phyloP scores from a whole-genome alignment of 257 asterid species.

The Solanum commersonii region DNA sequence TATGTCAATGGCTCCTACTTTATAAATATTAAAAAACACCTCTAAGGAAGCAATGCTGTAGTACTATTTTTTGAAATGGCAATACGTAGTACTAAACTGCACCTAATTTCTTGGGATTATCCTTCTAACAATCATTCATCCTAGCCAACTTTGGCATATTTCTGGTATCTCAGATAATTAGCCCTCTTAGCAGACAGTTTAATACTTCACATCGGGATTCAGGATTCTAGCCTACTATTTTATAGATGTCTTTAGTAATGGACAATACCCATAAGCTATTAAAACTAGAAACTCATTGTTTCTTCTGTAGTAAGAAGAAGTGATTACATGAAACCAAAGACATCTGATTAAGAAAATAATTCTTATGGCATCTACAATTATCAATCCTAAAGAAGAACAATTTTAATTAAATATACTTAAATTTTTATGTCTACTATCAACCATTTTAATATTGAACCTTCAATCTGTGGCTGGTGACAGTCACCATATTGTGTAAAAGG shows the following conservation, averaged over 20 bases:
- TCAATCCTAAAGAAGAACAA: neutral
- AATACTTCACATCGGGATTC: neutral
- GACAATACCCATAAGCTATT: neutral
- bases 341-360: neutral
- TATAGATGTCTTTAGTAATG: neutral
- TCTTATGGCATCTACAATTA: neutral
- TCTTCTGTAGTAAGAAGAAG: neutral
- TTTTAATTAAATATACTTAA: neutral
- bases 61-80: neutral
- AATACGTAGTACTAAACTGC: neutral
- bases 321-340: neutral
- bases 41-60: neutral
- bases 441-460: neutral
- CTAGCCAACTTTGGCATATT: neutral
- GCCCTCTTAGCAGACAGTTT: neutral
- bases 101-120: neutral
- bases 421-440: neutral
- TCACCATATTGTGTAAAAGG: neutral
- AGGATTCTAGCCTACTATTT: neutral
- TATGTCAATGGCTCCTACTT: neutral
- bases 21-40: neutral
- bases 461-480: neutral
- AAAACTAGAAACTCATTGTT: neutral
- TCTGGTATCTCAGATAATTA: neutral
- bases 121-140: neutral